These are phyloP conservation scores for Ganoderma sp. DNA, from an alignment of 1,284 basidiomycete genomes.

Conservation along the genomic window DNA sequence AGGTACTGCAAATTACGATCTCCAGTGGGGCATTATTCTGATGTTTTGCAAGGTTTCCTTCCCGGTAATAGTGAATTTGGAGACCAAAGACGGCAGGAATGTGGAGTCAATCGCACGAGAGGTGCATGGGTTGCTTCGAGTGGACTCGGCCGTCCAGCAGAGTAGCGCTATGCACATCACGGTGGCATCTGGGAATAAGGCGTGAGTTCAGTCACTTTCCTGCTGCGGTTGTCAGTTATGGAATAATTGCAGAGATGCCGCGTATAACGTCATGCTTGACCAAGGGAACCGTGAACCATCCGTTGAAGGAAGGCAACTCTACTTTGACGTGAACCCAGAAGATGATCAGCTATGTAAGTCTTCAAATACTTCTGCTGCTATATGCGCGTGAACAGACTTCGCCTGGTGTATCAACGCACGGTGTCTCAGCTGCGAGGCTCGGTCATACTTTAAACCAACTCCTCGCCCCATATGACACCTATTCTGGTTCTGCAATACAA, in stretches of 20 bases:
- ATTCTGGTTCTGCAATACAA: slow-evolving; percentile 38
- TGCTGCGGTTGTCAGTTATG: background rate
- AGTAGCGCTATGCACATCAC: slow-evolving; percentile 23
- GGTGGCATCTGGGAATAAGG: slow-evolving; percentile 10
- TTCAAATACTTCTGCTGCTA: background rate
- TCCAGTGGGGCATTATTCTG: slow-evolving; percentile 9
- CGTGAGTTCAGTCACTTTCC: slow-evolving; percentile 17
- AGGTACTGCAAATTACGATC: slow-evolving; percentile 32
- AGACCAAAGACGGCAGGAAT: slow-evolving; percentile 33
- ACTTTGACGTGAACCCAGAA: slow-evolving; percentile 20
- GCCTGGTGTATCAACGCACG: slow-evolving; percentile 7
- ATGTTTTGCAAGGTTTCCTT: slow-evolving; percentile 50
- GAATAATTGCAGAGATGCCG: slow-evolving; percentile 12
- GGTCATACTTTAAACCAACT: slow-evolving; percentile 51
- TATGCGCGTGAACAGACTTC: background rate
- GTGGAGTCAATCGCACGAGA: slow-evolving; percentile 19
- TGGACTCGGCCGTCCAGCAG: slow-evolving; percentile 14
- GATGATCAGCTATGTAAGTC: slow-evolving; percentile 14
- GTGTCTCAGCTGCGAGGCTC: slow-evolving; percentile 34
- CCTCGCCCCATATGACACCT: slow-evolving; percentile 57
- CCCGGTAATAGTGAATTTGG: slow-evolving; percentile 58
- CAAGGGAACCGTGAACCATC: slow-evolving; percentile 14
- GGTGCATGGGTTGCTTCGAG: slow-evolving; percentile 25
- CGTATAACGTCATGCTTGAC: slow-evolving; percentile 30
- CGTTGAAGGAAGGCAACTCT: slow-evolving; percentile 28